Evolutionary conservation across 2,329 filamentous ascomycete species (phyloP).

Genomic region (Cladosporium sp.): DNA sequence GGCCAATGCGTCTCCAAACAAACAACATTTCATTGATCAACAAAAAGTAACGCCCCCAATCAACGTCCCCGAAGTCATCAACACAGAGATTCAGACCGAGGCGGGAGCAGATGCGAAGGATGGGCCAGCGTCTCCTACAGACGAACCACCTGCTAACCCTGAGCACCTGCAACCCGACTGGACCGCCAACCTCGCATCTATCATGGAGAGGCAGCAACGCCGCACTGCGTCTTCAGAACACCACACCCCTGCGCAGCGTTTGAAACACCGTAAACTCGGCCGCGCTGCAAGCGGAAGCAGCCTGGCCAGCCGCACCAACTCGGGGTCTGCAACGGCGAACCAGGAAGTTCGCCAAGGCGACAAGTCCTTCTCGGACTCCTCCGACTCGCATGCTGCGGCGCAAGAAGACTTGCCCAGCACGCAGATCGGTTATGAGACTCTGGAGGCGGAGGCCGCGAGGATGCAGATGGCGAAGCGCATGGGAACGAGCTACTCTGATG

Average conservation of each 20-base stretch:
- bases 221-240: constrained; percentile 6
- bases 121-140: background rate
- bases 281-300: constrained; percentile 33
- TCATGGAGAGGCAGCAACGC: constrained; percentile 19
- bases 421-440: constrained; percentile 40
- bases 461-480: constrained; percentile 37
- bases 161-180: background rate
- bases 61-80: background rate
- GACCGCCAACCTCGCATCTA: constrained; percentile 14
- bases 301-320: constrained; percentile 13
- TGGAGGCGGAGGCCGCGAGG: constrained; percentile 36
- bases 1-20: constrained; percentile 31
- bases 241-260: constrained; percentile 25
- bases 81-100: background rate
- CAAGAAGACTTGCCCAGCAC: constrained; percentile 32
- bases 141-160: background rate
- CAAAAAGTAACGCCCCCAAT: background rate
- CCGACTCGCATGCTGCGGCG: background rate
- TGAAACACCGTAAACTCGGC: constrained; percentile 35
- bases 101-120: background rate
- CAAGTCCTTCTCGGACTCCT: constrained; percentile 4
- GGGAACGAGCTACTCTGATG: constrained; percentile 34
- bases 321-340: background rate
- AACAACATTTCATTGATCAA: constrained; percentile 15
- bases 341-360: background rate